phyloP scores from a whole-genome alignment of 1,139 yeast species.

The Suhomyces coccinellae region DNA sequence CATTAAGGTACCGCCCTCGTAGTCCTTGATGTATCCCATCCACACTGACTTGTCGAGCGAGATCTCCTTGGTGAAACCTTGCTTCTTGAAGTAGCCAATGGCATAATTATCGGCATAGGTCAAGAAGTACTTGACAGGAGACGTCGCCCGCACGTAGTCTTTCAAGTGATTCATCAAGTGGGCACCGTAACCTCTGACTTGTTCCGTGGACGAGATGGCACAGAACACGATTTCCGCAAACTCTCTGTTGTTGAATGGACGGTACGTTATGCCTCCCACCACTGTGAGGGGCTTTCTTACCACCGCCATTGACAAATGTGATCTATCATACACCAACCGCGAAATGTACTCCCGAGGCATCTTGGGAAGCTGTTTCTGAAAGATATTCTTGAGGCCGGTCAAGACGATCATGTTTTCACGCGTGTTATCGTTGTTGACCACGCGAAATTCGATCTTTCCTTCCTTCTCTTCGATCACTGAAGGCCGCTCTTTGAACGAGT shows the following conservation, averaged over 20 bases:
- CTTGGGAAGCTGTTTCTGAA: constrained; percentile 95
- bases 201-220: constrained; percentile 96
- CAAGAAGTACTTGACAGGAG: constrained; percentile 81
- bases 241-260: constrained; percentile 86
- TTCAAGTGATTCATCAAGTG: constrained; percentile 96
- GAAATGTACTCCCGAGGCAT: constrained; percentile 98
- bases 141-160: constrained; percentile 89
- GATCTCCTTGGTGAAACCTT: constrained; percentile 95
- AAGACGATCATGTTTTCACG: constrained; percentile 85
- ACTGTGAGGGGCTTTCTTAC: constrained; percentile 90
- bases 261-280: constrained; percentile 95
- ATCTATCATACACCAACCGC: constrained; percentile 87
- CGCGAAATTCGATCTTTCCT: constrained; percentile 90
- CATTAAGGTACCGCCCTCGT: constrained; percentile 98
- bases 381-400: constrained; percentile 92
- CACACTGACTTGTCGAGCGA: constrained; percentile 81
- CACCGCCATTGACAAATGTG: constrained; percentile 94
- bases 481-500: constrained; percentile 87
- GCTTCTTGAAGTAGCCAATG: constrained; percentile 96
- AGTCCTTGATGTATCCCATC: constrained; percentile 99
- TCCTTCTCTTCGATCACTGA: constrained; percentile 91
- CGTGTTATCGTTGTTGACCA: constrained; percentile 91
- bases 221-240: constrained; percentile 98
- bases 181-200: constrained; percentile 97
- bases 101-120: constrained; percentile 99